Base-by-base conservation (phyloP, 169 alveolate species). In the Plasmodium adleri region DNA sequence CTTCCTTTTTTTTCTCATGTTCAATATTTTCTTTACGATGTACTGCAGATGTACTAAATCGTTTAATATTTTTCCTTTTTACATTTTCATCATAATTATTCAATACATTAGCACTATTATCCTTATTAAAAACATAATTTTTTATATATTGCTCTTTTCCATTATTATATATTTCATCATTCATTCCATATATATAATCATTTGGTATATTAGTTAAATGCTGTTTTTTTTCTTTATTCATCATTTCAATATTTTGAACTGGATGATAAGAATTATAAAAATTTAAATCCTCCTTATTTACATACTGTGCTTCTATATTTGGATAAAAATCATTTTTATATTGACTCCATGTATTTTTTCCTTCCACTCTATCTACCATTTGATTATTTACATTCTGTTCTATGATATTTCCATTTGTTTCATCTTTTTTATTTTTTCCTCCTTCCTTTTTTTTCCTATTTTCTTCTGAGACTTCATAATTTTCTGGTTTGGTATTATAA, bases 171-270 rank as follows among this genome's bases (percentile, higher is more conserved):
- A 72, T 60, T 56, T 90, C 92, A 83, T 68, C 83, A 58, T 90
- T 88, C 86, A 78, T 78, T 10, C 91, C 88, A 74, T 66, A 88
- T 47, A 83, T 64, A 32, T 90, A 88, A 74, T 90, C 92, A 50
- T 60, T 20, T 20, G 88, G 90, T 15, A 76, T 80, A 54, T 52
- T 73, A 13, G 80, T 47, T 24, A 83, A 72, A 17, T 64, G 54
- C 63, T 67, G 60, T 71, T 88, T 76, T 47, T 67, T 52, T 72
- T 86, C 90, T 1, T 20, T 72, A 45, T 59, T 68, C 72, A 76
- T 63, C 75, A 64, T 76, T 13, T 62, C 58, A 6, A 63, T 56
- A 26, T 88, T 47, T 74, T 28, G 17, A 62, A 49, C 58, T 3
- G 88, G 83, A 39, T 68, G 64, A 52, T 88, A 75, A 12, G 85